Base-by-base conservation (phyloP, 1,284 basidiomycete genomes). In the Chalciporus sp. region DNA sequence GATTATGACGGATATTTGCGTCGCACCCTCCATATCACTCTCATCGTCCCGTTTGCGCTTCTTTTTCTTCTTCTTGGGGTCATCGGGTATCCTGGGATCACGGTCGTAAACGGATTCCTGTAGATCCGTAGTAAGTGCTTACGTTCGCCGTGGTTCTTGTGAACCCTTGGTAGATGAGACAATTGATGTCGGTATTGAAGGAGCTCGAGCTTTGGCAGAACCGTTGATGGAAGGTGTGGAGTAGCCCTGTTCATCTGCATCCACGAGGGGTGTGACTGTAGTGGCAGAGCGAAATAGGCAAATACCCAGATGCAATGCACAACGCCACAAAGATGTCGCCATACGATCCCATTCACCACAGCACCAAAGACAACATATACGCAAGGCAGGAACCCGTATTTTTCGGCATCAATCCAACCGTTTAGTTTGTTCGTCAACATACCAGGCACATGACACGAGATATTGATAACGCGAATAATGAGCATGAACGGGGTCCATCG, bases 11-110 rank as follows among this genome's bases (percentile, higher is more conserved):
- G 17, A 9, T 45, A 16, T 31, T 35, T 48, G 64, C 62, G 49
- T 68, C 84, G 81, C 81, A 73, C 77, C 74, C 62, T 90, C 85
- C 23, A 75, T 71, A 62, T 93, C 92, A 63, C 88, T 90, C 26
- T 86, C 86, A 27, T 88, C 88, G 23, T 91, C 83, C 51, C 88
- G 81, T 76, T 91, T 92, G 69, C 88, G 86, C 67, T 92, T 92
- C 75, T 93, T 92, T 75, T 92, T 91, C 77, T 91, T 92, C 69
- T 85, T 84, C 73, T 85, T 88, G 42, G 73, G 56, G 44, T 86
- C 83, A 14, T 83, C 71, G 35, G 61, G 63, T 51, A 67, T 56
- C 47, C 71, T 77, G 47, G n/a, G 42, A 29, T 2, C 23, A 40
- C 26, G 50, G 20, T 37, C 64, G 39, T 59, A 33, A 42, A 65